phyloP scores from a whole-genome alignment of 106 monocot genomes.

The Dendrobium catenatum region DNA sequence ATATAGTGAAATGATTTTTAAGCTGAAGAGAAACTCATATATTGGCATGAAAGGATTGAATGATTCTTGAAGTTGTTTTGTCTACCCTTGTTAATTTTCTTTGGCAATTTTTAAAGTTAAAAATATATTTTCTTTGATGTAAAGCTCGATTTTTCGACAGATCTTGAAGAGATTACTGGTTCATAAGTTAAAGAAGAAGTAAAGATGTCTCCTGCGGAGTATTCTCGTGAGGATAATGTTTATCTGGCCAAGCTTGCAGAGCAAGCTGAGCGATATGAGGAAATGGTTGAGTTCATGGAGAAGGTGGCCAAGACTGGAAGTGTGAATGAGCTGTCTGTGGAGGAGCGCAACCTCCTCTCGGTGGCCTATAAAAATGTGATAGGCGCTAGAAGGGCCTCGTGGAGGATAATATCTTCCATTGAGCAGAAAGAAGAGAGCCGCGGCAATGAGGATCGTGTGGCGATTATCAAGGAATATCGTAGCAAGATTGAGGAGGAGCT shows the following conservation, averaged over 20 bases:
- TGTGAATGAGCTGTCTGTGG: conserved; percentile 40
- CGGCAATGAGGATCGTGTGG: conserved; percentile 39
- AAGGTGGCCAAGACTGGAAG: conserved; percentile 45
- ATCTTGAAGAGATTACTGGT: background rate
- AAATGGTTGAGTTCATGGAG: conserved; percentile 62
- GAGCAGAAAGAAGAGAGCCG: conserved; percentile 59
- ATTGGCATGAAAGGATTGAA: background rate
- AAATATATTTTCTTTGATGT: background rate
- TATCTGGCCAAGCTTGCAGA: conserved; percentile 59
- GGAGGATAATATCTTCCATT: conserved; percentile 62
- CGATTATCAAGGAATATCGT: conserved; percentile 40
- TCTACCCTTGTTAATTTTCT: background rate
- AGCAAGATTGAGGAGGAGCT: conserved; percentile 41
- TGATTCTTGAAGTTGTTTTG: background rate
- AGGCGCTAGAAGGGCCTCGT: conserved; percentile 48
- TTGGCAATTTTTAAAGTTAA: background rate
- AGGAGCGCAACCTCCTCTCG: conserved; percentile 55
- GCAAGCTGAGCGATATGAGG: conserved; percentile 60
- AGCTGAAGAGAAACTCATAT: background rate
- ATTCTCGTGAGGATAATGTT: conserved; percentile 35
- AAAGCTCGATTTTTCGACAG: background rate
- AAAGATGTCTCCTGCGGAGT: conserved; percentile 13
- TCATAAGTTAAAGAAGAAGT: background rate
- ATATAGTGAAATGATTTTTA: too few species aligned
- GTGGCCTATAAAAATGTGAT: conserved; percentile 63